Percentiles rank a stretch among this genome's conserved stretches.
These are phyloP conservation scores for Aspergillus awamori DNA, from an alignment of 2,329 filamentous ascomycete species.

Conservation along the genomic window DNA sequence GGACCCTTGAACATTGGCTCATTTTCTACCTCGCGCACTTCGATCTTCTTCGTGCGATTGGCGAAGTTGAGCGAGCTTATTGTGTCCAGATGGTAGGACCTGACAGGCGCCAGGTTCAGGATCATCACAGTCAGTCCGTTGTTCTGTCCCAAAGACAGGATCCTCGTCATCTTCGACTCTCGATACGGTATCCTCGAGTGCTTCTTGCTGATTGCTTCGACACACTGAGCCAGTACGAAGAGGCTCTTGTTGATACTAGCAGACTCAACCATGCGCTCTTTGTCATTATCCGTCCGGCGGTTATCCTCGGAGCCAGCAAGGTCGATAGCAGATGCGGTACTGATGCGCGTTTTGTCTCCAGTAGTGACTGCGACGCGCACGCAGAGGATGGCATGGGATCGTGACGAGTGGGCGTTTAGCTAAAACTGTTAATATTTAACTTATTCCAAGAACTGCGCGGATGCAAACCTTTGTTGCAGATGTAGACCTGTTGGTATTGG, in stretches of 20 bases:
- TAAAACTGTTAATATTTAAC: slow-evolving; percentile 31
- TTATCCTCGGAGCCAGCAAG: slow-evolving; percentile 96
- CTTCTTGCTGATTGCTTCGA: slow-evolving; percentile 85
- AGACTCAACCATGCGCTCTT: slow-evolving; percentile 89
- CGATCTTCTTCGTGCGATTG: slow-evolving; percentile 93
- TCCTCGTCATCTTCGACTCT: slow-evolving; percentile 96
- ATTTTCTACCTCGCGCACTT: slow-evolving; percentile 93
- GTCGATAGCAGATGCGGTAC: slow-evolving; percentile 90
- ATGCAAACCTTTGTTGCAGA: slow-evolving; percentile 72
- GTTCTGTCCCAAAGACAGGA: slow-evolving; percentile 89
- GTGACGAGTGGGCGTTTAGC: slow-evolving; percentile 86
- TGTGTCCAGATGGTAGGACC: slow-evolving; percentile 90
- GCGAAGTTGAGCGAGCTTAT: slow-evolving; percentile 93
- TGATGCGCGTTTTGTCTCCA: slow-evolving; percentile 68
- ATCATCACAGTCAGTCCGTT: slow-evolving; percentile 97
- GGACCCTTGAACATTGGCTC: slow-evolving; percentile 84
- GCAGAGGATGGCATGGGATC: slow-evolving; percentile 86
- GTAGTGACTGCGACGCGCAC: slow-evolving; percentile 83
- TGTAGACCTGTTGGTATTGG: slow-evolving; percentile 86
- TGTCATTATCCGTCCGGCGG: slow-evolving; percentile 87
- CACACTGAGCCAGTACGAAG: slow-evolving; percentile 91
- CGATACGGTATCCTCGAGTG: slow-evolving; percentile 81
- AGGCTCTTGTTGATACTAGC: slow-evolving; percentile 97
- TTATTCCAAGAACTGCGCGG: neutral
- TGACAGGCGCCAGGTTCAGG: slow-evolving; percentile 86